Conservation (phyloP, 1,139 yeast genomes). For the Debaryomyces coudertii region DNA sequence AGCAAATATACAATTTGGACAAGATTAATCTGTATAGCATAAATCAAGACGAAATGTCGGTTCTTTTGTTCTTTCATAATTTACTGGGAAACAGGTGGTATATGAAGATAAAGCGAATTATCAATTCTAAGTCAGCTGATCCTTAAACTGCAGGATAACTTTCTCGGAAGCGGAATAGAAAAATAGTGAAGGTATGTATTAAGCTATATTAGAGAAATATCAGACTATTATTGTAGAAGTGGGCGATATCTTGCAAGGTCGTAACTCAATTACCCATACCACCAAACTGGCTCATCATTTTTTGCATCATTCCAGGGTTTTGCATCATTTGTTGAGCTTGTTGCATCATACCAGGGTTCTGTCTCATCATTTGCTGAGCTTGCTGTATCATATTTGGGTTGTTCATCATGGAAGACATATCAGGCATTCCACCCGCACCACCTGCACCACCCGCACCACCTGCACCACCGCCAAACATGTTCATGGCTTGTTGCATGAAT, state of each 20-base stretch:
- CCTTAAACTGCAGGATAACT: neutral
- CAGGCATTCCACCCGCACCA: constrained; percentile 68
- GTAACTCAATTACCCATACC: constrained; percentile 22
- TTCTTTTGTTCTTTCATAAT: neutral
- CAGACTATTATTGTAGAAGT: neutral
- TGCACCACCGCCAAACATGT: constrained; percentile 55
- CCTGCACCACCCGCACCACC: constrained; percentile 55
- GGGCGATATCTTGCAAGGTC: neutral
- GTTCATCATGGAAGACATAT: constrained; percentile 57
- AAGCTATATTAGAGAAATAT: neutral
- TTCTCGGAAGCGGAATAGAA: neutral
- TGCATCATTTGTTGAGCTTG: constrained; percentile 59
- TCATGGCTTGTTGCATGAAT: constrained; percentile 58
- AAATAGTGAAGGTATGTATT: neutral
- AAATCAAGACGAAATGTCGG: neutral
- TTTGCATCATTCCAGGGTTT: constrained; percentile 66
- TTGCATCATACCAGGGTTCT: constrained; percentile 73
- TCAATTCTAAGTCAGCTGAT: neutral
- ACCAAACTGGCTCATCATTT: constrained; percentile 75
- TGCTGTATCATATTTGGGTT: constrained; percentile 46
- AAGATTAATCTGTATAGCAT: neutral
- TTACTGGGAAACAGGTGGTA: neutral
- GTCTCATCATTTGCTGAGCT: constrained; percentile 64
- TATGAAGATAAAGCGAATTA: neutral
- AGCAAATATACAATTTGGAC: no score